A percentile compares a stretch with the other conserved stretches of the same genome.
These are phyloP conservation scores for Fusarium clavum DNA, from an alignment of 2,329 filamentous ascomycete species.

Conservation along the genomic window DNA sequence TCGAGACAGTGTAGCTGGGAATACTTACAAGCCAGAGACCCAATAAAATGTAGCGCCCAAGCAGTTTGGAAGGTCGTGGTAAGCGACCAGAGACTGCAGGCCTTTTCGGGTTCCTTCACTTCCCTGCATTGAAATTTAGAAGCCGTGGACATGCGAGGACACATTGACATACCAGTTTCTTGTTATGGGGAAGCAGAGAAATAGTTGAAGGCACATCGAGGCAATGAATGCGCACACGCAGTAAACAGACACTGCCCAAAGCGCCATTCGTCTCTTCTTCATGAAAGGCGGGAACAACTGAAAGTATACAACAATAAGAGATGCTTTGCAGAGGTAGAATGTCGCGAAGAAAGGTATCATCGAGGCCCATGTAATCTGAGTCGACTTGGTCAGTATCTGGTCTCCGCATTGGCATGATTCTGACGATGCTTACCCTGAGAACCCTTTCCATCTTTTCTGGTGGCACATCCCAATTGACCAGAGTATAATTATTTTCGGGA, in stretches of 20 bases:
- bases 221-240: constrained; percentile 4
- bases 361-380: constrained; percentile 21
- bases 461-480: constrained; percentile 21
- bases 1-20: rapidly evolving
- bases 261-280: constrained; percentile 13
- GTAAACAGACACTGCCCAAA: constrained; percentile 20
- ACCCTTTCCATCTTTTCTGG: constrained; percentile 6
- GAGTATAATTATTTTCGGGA: constrained; percentile 23
- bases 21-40: constrained; percentile 21
- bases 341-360: constrained; percentile 32
- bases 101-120: neutral
- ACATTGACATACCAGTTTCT: constrained; percentile 27
- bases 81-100: neutral
- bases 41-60: constrained; percentile 28
- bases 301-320: constrained; percentile 32
- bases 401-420: neutral
- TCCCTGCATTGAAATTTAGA: constrained; percentile 3
- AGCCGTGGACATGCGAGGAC: rapidly evolving
- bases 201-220: constrained; percentile 21
- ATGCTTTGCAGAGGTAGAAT: constrained; percentile 39
- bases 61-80: constrained; percentile 24
- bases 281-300: constrained; percentile 39
- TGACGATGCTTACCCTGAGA: neutral
- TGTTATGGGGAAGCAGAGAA: constrained; percentile 28
- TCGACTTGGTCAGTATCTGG: neutral